Percentiles rank a stretch among this genome's conserved stretches.
Conservation (phyloP, 768 basidiomycete genomes). For the Russula sp. region DNA sequence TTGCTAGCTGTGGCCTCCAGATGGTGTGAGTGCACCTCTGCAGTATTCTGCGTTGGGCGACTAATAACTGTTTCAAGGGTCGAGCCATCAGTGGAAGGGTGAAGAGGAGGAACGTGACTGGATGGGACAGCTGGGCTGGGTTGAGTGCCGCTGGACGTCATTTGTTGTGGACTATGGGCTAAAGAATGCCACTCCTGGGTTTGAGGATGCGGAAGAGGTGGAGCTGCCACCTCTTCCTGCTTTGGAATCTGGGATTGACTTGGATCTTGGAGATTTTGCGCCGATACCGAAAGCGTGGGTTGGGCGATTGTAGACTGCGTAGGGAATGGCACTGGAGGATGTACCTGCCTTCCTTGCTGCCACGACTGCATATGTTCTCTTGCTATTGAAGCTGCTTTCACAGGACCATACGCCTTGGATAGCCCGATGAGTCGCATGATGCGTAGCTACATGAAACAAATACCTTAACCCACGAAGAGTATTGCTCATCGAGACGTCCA, state of each 20-base stretch:
- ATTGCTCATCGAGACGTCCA: background rate
- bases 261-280: background rate
- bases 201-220: background rate
- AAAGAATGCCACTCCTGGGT: background rate
- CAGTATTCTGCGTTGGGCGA: background rate
- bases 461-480: constrained; percentile 5
- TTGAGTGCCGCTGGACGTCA: background rate
- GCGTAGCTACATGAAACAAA: background rate
- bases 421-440: background rate
- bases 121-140: background rate
- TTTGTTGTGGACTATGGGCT: background rate
- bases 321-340: background rate
- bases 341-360: background rate
- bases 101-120: background rate
- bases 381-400: background rate
- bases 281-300: background rate
- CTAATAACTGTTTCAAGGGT: background rate
- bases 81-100: background rate
- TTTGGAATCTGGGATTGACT: background rate
- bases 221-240: background rate
- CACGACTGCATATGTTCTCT: background rate
- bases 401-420: background rate
- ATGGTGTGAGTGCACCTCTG: background rate
- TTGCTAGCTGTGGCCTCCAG: background rate
- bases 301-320: background rate